Conservation (phyloP, 495 filamentous ascomycete genomes). For the Schizothecium vesticola region DNA sequence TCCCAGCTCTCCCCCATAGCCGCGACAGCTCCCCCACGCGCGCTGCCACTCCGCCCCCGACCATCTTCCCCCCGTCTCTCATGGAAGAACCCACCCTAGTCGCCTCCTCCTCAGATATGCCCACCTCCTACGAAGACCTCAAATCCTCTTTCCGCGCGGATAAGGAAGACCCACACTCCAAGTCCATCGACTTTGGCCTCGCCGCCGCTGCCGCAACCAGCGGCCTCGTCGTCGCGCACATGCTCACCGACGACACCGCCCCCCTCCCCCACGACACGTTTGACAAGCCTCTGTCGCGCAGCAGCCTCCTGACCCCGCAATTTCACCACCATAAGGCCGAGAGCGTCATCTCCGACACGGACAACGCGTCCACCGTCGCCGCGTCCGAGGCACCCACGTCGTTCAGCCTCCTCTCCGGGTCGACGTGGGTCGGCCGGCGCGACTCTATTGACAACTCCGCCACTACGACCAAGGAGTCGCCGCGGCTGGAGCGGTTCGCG, state of each 20-base stretch:
- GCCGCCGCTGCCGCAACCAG: slow-evolving; percentile 8
- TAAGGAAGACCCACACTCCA: not conserved
- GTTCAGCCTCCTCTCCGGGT: slow-evolving; percentile 24
- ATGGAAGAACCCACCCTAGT: slow-evolving; percentile 9
- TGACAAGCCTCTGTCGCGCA: slow-evolving; percentile 10
- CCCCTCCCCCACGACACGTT: slow-evolving; percentile 4
- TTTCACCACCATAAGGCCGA: slow-evolving; percentile 11
- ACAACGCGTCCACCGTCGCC: slow-evolving; percentile 29
- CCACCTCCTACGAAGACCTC: slow-evolving; percentile 7
- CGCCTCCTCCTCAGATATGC: slow-evolving; percentile 4
- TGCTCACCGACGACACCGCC: slow-evolving; percentile 17
- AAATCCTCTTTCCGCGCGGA: slow-evolving; percentile 2
- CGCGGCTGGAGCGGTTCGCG: slow-evolving; percentile 4
- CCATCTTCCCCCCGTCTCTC: not conserved
- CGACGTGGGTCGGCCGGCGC: slow-evolving; percentile 9
- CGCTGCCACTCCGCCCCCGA: not conserved
- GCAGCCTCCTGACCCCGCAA: not conserved
- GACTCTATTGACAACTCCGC: not conserved
- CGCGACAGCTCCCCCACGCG: not conserved
- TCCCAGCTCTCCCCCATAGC: slow-evolving; percentile 3
- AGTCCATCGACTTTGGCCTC: not conserved
- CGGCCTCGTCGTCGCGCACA: slow-evolving; percentile 23
- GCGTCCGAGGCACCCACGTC: slow-evolving; percentile 25
- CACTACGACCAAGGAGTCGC: slow-evolving; percentile 3
- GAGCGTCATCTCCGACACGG: slow-evolving; percentile 23